Conservation (phyloP, 495 filamentous ascomycete species). For the Penicillium robsamsonii region DNA sequence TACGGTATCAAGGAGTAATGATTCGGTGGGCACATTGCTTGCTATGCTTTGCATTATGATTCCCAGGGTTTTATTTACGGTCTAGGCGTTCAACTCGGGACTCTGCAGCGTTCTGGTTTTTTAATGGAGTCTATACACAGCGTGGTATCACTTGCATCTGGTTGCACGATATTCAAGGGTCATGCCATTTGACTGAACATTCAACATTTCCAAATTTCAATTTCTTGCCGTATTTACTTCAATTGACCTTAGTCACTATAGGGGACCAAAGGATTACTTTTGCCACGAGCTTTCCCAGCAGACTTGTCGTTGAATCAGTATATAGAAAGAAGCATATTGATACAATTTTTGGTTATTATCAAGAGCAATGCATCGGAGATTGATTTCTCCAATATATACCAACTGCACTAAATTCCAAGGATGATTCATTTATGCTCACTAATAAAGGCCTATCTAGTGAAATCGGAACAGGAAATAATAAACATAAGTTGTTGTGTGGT, state of each 20-base stretch:
- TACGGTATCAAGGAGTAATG: conserved; percentile 2
- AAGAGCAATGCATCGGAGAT: neutral
- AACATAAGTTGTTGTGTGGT: neutral
- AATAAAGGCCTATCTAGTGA: neutral
- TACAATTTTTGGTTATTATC: too few species aligned
- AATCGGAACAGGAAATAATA: neutral
- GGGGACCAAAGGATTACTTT: neutral
- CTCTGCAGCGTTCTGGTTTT: neutral
- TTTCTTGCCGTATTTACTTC: neutral
- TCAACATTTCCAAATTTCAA: neutral
- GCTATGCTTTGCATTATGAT: conserved; percentile 1
- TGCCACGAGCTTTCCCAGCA: neutral
- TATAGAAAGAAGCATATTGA: neutral
- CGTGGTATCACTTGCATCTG: neutral
- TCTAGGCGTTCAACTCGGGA: neutral
- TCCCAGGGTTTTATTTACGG: neutral
- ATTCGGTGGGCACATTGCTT: neutral
- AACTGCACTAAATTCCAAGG: neutral
- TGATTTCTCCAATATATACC: neutral
- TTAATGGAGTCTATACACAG: neutral
- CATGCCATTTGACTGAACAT: neutral
- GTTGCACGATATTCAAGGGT: neutral
- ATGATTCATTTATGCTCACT: neutral
- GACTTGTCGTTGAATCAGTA: neutral
- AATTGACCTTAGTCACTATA: neutral